Base-by-base conservation (phyloP, 2,329 filamentous ascomycete genomes). In the Penicillium vulpinum region DNA sequence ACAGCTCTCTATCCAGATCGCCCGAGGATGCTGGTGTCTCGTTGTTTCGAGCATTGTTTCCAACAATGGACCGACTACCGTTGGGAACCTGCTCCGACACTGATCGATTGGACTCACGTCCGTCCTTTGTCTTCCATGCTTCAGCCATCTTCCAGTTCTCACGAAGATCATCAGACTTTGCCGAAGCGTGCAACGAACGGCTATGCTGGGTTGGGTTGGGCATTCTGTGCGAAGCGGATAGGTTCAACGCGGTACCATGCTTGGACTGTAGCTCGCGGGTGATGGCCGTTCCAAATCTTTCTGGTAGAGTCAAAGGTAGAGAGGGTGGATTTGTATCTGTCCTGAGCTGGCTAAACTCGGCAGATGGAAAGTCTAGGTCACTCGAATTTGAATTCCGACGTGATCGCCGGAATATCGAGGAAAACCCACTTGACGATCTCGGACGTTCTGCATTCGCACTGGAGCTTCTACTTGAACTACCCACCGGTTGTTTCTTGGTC, bases 401-500 rank as follows among this genome's bases (percentile, higher is more conserved):
- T 16, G 67, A 66, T 26, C 58, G 60, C 8, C 66, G 67, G 49
- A 73, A 72, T 3, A 72, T 59, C 1, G 67, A 64, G 18, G 69
- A 66, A 33, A 73, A 54, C 22, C 52, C 61, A 54, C 46, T 60
- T 39, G 60, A 65, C 9, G 69, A 67, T 22, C 64, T 60, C 24
- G 66, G 60, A 51, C 65, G 63, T 18, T 70, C 67, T n/a, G 63
- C 60, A 52, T 65, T 64, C 15, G 64, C 62, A 50, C 70, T 74
- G 11, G 72, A 69, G 24, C 66, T 67, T 55, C 72, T 65, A 31
- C 64, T 70, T 28, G 67, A 67, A 52, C 56, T 70, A 21, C 58
- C 60, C 4, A 69, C 43, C 1, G 72, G 71, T 41, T 73, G 70
- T 55, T 73, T 75, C 55, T 75, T 75, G 16, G 67, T 69, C 16